Conservation (phyloP, 2,329 filamentous ascomycete species). For the Stemphylium lycopersici region DNA sequence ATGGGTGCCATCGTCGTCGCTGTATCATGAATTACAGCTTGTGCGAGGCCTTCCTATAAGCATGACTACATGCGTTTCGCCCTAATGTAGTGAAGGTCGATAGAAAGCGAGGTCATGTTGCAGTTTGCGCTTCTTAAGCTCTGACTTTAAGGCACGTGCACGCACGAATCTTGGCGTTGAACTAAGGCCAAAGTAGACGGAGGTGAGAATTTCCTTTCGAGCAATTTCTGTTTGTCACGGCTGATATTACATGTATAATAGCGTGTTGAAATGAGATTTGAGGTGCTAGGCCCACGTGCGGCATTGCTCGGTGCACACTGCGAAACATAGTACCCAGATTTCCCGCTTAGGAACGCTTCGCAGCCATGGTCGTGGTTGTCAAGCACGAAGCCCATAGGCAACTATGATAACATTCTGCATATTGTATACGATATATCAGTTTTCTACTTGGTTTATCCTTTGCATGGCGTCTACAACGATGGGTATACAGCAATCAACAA, state of each 20-base stretch:
- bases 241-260: neutral
- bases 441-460: neutral
- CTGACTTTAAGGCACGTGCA: conserved; percentile 22
- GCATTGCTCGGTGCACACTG: too few relatives aligned
- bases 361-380: too few relatives aligned
- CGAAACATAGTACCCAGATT: too few relatives aligned
- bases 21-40: conserved; percentile 16
- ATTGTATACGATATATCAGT: neutral
- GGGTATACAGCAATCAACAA: conserved; percentile 24
- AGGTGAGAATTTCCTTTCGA: neutral
- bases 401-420: neutral
- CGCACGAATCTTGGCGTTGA: conserved; percentile 18
- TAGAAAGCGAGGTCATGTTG: conserved; percentile 1
- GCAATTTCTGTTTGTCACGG: neutral
- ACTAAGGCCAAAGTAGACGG: neutral
- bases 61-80: conserved; percentile 14
- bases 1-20: conserved; percentile 67
- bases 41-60: conserved; percentile 4
- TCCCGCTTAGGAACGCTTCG: too few relatives aligned
- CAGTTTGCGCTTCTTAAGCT: conserved; percentile 12
- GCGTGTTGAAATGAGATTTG: neutral
- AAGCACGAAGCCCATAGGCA: neutral
- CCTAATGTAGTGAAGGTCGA: conserved; percentile 13
- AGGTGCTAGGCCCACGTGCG: too few relatives aligned
- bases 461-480: neutral